These are phyloP conservation scores for Dorcoceras hygrometricum DNA, from an alignment of 257 asterid genomes.

Conservation along the genomic window DNA sequence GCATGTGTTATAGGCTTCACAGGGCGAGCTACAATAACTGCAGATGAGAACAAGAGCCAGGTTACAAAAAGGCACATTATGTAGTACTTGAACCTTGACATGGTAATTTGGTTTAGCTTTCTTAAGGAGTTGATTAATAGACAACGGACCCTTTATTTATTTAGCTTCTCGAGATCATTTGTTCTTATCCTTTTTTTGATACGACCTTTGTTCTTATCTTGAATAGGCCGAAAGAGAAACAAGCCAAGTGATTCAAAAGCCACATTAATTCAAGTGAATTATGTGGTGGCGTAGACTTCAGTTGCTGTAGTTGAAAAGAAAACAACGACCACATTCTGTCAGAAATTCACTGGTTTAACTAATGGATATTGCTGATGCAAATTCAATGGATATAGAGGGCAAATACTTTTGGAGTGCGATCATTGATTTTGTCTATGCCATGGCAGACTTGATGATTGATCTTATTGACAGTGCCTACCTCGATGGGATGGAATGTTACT, in stretches of 20 bases:
- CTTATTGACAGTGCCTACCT: not conserved
- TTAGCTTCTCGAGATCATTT: constrained; percentile 4
- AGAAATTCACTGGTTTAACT: constrained; percentile 10
- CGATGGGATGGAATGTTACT: not conserved
- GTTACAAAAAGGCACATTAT: constrained; percentile 26
- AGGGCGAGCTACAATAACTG: constrained; percentile 28
- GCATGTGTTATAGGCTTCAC: constrained; percentile 38
- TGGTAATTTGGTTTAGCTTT: constrained; percentile 1
- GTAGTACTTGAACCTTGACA: constrained; percentile 29
- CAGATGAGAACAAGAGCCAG: constrained; percentile 30
- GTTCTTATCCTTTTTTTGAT: not conserved
- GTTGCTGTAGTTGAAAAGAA: constrained; percentile 20
- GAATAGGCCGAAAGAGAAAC: not conserved
- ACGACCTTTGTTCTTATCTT: not conserved
- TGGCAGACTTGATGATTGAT: not conserved
- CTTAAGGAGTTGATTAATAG: not conserved
- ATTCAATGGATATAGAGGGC: too few species aligned
- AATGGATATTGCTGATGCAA: too few species aligned
- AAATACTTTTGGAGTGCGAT: not conserved
- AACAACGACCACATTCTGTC: constrained; percentile 3
- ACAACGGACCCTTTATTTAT: constrained; percentile 18
- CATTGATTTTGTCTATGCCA: too few species aligned
- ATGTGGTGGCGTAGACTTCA: not conserved
- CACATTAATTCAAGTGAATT: not conserved
- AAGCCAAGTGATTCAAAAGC: constrained; percentile 20